Evolutionary conservation across 805 yeast genomes (phyloP).

Genomic region (Suhomyces faveliae): DNA sequence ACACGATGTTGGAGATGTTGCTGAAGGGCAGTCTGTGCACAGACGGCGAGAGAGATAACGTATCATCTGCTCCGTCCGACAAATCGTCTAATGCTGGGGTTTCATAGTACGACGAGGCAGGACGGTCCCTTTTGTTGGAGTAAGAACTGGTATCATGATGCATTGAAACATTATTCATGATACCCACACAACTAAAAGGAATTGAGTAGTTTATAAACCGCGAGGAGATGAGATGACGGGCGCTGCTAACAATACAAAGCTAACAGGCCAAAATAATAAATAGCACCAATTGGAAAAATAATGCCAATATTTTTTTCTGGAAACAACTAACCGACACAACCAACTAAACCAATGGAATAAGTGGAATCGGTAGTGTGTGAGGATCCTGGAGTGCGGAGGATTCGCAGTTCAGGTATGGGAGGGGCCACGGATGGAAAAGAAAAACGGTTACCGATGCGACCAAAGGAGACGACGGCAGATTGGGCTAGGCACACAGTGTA

Average conservation of each 20-base stretch:
- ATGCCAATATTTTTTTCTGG: too few species aligned
- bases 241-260: background rate
- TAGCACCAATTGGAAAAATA: background rate
- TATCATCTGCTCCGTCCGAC: background rate
- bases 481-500: background rate
- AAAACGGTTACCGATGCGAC: slow-evolving; percentile 1
- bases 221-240: background rate
- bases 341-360: background rate
- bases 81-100: slow-evolving; percentile 28
- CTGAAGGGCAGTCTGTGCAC: slow-evolving; percentile 25
- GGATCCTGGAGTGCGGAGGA: background rate
- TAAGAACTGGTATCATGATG: slow-evolving; percentile 9
- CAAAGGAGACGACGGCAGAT: background rate
- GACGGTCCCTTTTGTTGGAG: slow-evolving; percentile 22
- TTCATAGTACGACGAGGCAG: slow-evolving; percentile 37
- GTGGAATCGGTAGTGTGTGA: too few species aligned
- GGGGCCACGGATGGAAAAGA: background rate
- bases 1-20: slow-evolving; percentile 21
- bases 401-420: slow-evolving; percentile 1
- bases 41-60: slow-evolving; percentile 16
- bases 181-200: background rate
- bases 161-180: slow-evolving; percentile 6
- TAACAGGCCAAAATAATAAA: background rate
- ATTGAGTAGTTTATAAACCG: background rate
- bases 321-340: too few species aligned